A percentile compares a stretch with the other conserved stretches of the same genome.
Conservation (phyloP, 2,329 filamentous ascomycete species). For the Arthrobotrys megalospora region DNA sequence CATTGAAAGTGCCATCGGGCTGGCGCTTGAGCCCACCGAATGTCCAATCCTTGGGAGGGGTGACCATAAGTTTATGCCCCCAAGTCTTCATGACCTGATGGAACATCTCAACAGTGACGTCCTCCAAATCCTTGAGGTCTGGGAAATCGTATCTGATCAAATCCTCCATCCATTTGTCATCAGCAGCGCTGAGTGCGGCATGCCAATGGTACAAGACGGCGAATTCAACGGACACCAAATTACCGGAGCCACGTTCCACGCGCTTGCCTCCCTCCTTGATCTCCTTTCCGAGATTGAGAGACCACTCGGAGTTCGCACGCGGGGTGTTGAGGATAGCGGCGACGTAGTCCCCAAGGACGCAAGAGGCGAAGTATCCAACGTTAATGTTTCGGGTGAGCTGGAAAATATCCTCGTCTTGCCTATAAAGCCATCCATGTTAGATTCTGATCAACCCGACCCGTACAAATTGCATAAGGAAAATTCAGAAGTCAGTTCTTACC, state of each 20-base stretch:
- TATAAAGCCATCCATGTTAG: conserved; percentile 69
- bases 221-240: conserved; percentile 79
- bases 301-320: conserved; percentile 70
- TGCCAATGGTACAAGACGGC: conserved; percentile 79
- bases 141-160: conserved; percentile 71
- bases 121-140: conserved; percentile 68
- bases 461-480: conserved; percentile 62
- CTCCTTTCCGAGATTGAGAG: conserved; percentile 76
- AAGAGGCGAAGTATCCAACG: conserved; percentile 73
- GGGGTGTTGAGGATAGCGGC: conserved; percentile 74
- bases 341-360: conserved; percentile 75
- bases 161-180: conserved; percentile 76
- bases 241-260: conserved; percentile 74
- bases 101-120: conserved; percentile 69
- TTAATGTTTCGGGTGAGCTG: conserved; percentile 57
- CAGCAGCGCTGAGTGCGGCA: conserved; percentile 74
- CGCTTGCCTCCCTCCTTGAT: conserved; percentile 70
- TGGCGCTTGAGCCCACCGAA: conserved; percentile 68
- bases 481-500: conserved; percentile 67
- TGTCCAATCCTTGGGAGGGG: conserved; percentile 67
- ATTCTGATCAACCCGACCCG: background rate
- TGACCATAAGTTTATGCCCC: conserved; percentile 67
- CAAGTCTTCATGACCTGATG: conserved; percentile 68
- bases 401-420: conserved; percentile 70
- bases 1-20: conserved; percentile 70